A percentile compares a stretch with the other conserved stretches of the same genome.
Conservation (phyloP, 2,329 filamentous ascomycete genomes). For the Beauveria asiatica region DNA sequence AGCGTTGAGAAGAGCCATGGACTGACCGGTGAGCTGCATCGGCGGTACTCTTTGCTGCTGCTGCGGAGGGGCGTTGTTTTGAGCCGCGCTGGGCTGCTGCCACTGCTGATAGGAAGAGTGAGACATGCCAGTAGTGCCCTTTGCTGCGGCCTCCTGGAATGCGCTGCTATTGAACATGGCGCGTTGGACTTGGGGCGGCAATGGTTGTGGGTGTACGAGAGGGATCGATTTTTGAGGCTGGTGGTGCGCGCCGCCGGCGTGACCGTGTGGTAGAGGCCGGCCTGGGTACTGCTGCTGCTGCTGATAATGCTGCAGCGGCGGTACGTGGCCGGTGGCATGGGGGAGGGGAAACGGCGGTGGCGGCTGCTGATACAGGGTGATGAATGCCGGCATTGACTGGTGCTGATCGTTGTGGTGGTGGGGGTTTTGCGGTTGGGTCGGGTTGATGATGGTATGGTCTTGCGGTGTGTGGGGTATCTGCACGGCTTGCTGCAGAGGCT, state of each 20-base stretch:
- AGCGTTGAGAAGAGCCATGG: constrained; percentile 35
- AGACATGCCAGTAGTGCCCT: constrained; percentile 11
- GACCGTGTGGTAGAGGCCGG: not conserved
- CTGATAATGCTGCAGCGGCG: constrained; percentile 12
- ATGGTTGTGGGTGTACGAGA: constrained; percentile 37
- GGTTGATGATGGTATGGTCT: constrained; percentile 42
- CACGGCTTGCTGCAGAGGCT: constrained; percentile 14
- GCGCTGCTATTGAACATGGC: constrained; percentile 36
- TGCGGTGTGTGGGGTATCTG: constrained; percentile 42
- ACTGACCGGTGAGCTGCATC: constrained; percentile 31
- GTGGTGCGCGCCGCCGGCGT: constrained; percentile 13
- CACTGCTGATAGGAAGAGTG: constrained; percentile 17
- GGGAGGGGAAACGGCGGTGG: constrained; percentile 23
- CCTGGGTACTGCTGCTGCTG: constrained; percentile 15
- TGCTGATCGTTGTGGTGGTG: constrained; percentile 43
- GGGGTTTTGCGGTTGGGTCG: constrained; percentile 46
- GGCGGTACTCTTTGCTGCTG: constrained; percentile 12
- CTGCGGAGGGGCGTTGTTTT: not conserved
- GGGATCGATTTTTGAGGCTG: constrained; percentile 16
- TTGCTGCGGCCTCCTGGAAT: constrained; percentile 20
- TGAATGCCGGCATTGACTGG: constrained; percentile 21
- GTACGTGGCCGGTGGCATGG: not conserved
- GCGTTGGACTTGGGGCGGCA: constrained; percentile 48
- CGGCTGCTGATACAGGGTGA: constrained; percentile 20
- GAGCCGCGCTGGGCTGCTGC: constrained; percentile 11